Base-by-base conservation (phyloP, 2,329 filamentous ascomycete genomes). In the Trichothecium roseum region DNA sequence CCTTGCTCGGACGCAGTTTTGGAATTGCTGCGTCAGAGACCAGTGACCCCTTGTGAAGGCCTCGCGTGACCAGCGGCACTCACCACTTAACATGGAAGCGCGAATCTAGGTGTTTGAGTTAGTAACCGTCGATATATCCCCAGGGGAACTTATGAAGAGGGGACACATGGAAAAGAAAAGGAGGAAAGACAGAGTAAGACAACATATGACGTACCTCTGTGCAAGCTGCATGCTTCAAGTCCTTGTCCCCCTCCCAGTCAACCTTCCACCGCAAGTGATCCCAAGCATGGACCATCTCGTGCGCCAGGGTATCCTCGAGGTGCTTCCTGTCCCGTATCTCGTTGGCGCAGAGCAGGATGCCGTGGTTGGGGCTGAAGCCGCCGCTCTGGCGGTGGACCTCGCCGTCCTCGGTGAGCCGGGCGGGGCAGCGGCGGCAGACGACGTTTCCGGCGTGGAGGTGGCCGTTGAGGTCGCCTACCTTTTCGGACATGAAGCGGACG, bases 241-340 rank as follows among this genome's bases (percentile, higher is more conserved):
- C 67, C 64, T 64, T 84, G 47, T 71, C 66, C 4, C 69, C 75
- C n/a, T 65, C 59, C 65, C 83, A 84, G 53, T 96, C 81, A 30
- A 95, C 78, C 60, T 94, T 91, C 67, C 86, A 98, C 43, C 89
- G 68, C 47, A 96, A 54, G 56, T 94, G 83, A 56, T 98, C 91
- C 69, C 87, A 96, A 1, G 88, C 88, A 57, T 98, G 91, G 36
- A 98, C 83, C 86, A 98, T 93, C 64, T 98, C 91, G 59, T 98
- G 91, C 18, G 88, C 81, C 51, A 98, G 66, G 9, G 88, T 94
- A 56, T 98, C 91, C 63, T 98, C 91, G 47, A 94, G 59, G 54
- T 94, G 86, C 22, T 79, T 78, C 38, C 78, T 67, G 53, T 86
- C 78, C 40, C 81, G 69, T 53, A 96, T 75, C 60, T 91, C 81